These are phyloP conservation scores for Fusarium nurragi DNA, from an alignment of 2,329 filamentous ascomycete species.

Conservation along the genomic window DNA sequence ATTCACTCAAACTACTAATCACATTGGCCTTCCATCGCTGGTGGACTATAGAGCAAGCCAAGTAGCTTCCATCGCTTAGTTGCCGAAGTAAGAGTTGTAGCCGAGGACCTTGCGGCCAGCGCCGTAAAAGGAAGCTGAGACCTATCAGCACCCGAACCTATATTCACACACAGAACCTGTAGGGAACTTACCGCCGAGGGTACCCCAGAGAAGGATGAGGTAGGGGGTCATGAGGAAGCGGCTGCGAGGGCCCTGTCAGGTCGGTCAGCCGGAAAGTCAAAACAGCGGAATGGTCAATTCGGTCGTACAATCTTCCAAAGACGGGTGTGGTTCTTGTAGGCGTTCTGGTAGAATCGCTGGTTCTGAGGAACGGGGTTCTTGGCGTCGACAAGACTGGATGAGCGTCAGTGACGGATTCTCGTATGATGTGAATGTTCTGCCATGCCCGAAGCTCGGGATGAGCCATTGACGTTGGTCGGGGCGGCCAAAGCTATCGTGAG, in stretches of 20 bases:
- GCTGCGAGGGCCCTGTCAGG: constrained; percentile 69
- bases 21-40: constrained; percentile 28
- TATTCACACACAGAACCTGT: neutral
- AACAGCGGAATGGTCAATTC: constrained; percentile 20
- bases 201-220: constrained; percentile 70
- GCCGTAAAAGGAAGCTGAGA: constrained; percentile 71
- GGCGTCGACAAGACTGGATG: constrained; percentile 69
- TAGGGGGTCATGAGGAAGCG: constrained; percentile 73
- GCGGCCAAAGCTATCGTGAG: constrained; percentile 15
- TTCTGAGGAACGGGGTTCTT: constrained; percentile 79
- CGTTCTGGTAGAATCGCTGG: constrained; percentile 79
- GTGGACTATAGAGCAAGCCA: constrained; percentile 17
- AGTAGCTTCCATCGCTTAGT: constrained; percentile 50
- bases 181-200: constrained; percentile 65
- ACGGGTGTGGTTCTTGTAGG: constrained; percentile 74
- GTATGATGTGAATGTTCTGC: constrained; percentile 40
- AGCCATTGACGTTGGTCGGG: constrained; percentile 42
- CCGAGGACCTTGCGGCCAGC: constrained; percentile 77
- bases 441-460: constrained; percentile 15
- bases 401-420: constrained; percentile 44
- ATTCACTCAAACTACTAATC: constrained; percentile 44
- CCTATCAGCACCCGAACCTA: constrained; percentile 16
- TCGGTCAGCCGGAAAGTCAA: constrained; percentile 36
- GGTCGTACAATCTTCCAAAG: constrained; percentile 79
- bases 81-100: constrained; percentile 81